A percentile compares a stretch with the other conserved stretches of the same genome.
phyloP scores from a whole-genome alignment of 2,329 filamentous ascomycete genomes.

The Neofusicoccum parvum region DNA sequence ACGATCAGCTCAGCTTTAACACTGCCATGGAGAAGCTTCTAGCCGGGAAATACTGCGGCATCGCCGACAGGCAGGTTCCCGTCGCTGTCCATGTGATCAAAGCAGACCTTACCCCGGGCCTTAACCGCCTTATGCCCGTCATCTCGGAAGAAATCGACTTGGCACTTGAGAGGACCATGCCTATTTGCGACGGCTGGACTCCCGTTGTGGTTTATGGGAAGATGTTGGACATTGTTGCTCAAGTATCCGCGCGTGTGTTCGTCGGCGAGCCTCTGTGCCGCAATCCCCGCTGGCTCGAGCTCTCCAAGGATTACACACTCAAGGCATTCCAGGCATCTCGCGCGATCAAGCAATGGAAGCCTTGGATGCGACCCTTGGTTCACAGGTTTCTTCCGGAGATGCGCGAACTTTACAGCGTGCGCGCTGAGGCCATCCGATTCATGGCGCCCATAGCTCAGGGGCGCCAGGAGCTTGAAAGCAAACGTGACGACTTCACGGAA shows the following conservation, averaged over 20 bases:
- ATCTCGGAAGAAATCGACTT: slow-evolving; percentile 36
- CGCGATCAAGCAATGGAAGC: slow-evolving; percentile 19
- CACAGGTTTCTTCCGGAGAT: slow-evolving; percentile 12
- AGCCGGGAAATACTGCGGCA: slow-evolving; percentile 25
- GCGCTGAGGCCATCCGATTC: slow-evolving; percentile 21
- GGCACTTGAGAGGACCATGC: slow-evolving; percentile 31
- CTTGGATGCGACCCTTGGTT: slow-evolving; percentile 18
- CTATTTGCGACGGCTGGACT: slow-evolving; percentile 44
- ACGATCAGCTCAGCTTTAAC: slow-evolving; percentile 37
- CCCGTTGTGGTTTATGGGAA: slow-evolving; percentile 34
- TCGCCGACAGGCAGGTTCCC: background rate
- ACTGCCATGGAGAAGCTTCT: slow-evolving; percentile 27
- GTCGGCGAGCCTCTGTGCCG: slow-evolving; percentile 52
- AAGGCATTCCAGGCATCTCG: slow-evolving; percentile 18
- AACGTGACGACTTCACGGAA: slow-evolving; percentile 9
- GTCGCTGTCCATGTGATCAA: slow-evolving; percentile 31
- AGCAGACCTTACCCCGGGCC: slow-evolving; percentile 37
- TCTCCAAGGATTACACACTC: slow-evolving; percentile 51
- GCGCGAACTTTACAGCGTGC: slow-evolving; percentile 18
- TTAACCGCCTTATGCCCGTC: slow-evolving; percentile 33
- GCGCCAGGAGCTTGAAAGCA: background rate
- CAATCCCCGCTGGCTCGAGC: slow-evolving; percentile 48
- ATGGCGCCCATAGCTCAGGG: slow-evolving; percentile 22
- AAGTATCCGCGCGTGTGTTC: slow-evolving; percentile 52
- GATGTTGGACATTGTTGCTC: slow-evolving; percentile 52